Base-by-base conservation (phyloP, 2,329 filamentous ascomycete species). In the Fusarium guadeloupense region DNA sequence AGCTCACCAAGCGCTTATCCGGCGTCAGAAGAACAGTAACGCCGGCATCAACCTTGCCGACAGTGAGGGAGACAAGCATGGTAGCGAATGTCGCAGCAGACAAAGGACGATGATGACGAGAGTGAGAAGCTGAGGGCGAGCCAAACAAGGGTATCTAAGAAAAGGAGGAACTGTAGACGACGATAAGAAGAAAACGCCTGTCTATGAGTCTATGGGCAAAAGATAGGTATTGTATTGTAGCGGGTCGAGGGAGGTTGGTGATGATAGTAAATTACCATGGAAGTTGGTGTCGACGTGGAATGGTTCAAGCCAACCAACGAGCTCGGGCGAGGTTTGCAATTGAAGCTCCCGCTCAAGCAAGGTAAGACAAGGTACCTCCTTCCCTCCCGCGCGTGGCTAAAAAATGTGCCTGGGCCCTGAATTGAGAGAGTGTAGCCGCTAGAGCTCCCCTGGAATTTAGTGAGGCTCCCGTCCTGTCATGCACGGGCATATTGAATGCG, bases 41-140 rank as follows among this genome's bases (percentile, higher is more conserved):
- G 78, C 95, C 95, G 72, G 95, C 95, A 79, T 99, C 95, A 79
- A 99, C 95, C 82, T 99, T 99, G 83, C 95, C 95, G 78, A 99
- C 95, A 44, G 94, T 98, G 75, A 99, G 85, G 67, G 95, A 98
- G 79, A 99, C 92, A 73, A 98, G 85, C 95, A 99, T 98, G 44
- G 75, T 84, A 69, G 49, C 51, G 44, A 21, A 21, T 44, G 48
- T 61, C 50, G 59, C 58, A 65, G 63, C 41, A 38, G 52, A 46
- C 30, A 25, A 49, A 64, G 50, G 34, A 49, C 14, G 35, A 42
- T 31, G 38, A 43, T 39, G 38, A 50, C 38, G 23, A 46, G 53
- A 41, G 20, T 40, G 20, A 46, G 23, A 21, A 34, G 37, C 25
- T 48, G 17, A 35, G 20, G 28, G 30, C 42, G 37, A 23, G 41